phyloP scores from a whole-genome alignment of 345 rosid species.

The Citrus reticulata region DNA sequence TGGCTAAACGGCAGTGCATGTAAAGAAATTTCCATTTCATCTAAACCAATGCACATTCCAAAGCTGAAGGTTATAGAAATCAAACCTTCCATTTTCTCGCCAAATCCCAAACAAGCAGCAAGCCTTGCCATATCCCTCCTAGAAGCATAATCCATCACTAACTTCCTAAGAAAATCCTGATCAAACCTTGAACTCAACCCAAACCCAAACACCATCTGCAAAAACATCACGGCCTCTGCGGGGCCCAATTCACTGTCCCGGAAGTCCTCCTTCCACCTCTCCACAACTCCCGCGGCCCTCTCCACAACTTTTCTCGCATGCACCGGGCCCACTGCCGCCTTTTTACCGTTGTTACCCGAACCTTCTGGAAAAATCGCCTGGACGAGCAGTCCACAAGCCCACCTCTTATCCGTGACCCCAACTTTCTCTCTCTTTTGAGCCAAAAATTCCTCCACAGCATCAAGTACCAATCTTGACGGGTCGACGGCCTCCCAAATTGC shows the following conservation, averaged over 20 bases:
- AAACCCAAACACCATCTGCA: slow-evolving; percentile 49
- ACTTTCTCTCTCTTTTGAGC: slow-evolving; percentile 28
- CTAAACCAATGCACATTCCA: not conserved
- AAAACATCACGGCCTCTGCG: slow-evolving; percentile 53
- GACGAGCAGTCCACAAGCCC: slow-evolving; percentile 55
- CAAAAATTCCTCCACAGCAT: slow-evolving; percentile 53
- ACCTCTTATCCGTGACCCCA: slow-evolving; percentile 55
- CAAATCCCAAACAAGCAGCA: slow-evolving; percentile 38
- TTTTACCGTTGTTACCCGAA: not conserved
- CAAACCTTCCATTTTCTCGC: slow-evolving; percentile 46
- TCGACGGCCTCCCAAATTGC: slow-evolving; percentile 49
- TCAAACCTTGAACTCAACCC: slow-evolving; percentile 41
- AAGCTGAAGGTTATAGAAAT: not conserved
- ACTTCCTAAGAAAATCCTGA: slow-evolving; percentile 40
- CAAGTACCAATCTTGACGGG: slow-evolving; percentile 42
- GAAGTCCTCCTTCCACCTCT: slow-evolving; percentile 37
- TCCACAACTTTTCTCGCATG: slow-evolving; percentile 35
- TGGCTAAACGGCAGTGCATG: not conserved
- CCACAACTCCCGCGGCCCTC: slow-evolving; percentile 32
- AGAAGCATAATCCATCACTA: slow-evolving; percentile 43
- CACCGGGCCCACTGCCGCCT: slow-evolving; percentile 17
- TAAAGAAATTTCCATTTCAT: not conserved
- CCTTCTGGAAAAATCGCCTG: slow-evolving; percentile 47
- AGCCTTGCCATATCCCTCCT: slow-evolving; percentile 60
- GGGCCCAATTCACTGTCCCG: slow-evolving; percentile 33